Base-by-base conservation (phyloP, 139 green algal genomes). In the Spirogloea muscicola region DNA sequence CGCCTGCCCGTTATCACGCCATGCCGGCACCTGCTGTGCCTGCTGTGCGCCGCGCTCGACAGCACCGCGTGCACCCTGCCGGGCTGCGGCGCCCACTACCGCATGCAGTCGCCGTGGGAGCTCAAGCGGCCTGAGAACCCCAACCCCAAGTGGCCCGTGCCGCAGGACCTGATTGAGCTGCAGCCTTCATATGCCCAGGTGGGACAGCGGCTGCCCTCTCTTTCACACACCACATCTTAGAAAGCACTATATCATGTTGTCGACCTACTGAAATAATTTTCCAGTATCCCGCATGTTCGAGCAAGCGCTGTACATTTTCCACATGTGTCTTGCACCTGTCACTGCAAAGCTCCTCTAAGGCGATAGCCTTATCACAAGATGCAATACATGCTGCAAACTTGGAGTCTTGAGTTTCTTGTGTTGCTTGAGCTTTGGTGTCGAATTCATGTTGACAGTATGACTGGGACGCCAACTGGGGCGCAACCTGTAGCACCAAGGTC, bases 131-230 rank as follows among this genome's bases (percentile, higher is more conserved):
- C 86, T 18, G 72, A 90, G 25, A 89, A 97, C 83, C 86, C 88
- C 0, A 84, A 38, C 0, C 84, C 92, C 0, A 29, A 48, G 10
- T 46, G 84, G 49, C 40, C 52, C 0, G 79, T 89, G 38, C 86
- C 93, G 0, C 52, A 89, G 13, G 87, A 97, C 57, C 63, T 98
- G 27, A 98, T 98, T 59, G 93, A 98, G 85, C 91, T 87, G 84
- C 94, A 98, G 87, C 88, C 92, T 0, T 88, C 90, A 33, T 97
- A 92, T 66, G 80, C 89, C 13, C 91, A 96, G 82, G 52, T 65
- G 27, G 25, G 9, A 29, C 25, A 64, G 16, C 10, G 18, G 13
- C 63, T 29, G 10, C 13, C 65, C 62, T 76, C 55, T 64, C 16
- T 51, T 51, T 10, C 43, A n/a, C n/a, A n/a, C n/a, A n/a, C n/a